Evolutionary conservation across 202 grass and related monocot species (phyloP).

Genomic region (Schoenoplectus triqueter): DNA sequence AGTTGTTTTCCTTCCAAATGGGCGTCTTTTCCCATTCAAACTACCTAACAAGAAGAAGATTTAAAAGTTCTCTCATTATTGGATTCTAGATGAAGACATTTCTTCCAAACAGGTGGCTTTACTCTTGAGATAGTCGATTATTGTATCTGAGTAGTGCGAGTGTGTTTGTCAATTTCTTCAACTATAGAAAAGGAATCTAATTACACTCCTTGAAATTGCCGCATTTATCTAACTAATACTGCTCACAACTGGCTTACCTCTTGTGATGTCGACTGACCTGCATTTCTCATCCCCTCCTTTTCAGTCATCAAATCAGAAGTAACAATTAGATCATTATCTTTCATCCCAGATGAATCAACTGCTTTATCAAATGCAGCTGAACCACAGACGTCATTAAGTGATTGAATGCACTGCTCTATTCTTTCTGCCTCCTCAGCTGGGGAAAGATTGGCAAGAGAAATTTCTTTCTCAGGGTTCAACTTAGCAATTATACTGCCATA

Average conservation of each 20-base stretch:
- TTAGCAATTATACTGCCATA: conserved; percentile 67
- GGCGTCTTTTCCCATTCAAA: background rate
- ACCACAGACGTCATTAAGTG: conserved; percentile 54
- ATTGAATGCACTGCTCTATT: conserved; percentile 67
- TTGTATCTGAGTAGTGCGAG: background rate
- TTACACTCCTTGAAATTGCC: background rate
- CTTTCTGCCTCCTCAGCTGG: conserved; percentile 53
- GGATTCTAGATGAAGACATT: background rate
- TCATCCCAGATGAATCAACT: conserved; percentile 42
- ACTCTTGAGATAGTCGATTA: background rate
- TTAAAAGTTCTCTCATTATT: background rate
- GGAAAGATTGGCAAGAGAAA: conserved; percentile 52
- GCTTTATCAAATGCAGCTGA: conserved; percentile 53
- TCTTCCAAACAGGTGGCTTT: background rate
- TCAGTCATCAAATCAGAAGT: conserved; percentile 46
- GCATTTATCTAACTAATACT: conserved; percentile 1
- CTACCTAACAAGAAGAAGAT: background rate
- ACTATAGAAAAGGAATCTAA: conserved; percentile 8
- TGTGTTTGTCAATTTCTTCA: conserved; percentile 11
- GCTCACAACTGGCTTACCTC: conserved; percentile 21
- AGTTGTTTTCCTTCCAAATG: background rate
- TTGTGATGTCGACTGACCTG: conserved; percentile 39
- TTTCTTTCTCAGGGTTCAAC: conserved; percentile 50
- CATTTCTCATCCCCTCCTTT: conserved; percentile 25
- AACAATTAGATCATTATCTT: conserved; percentile 42